Base-by-base conservation (phyloP, 257 asterid species). In the Nicotiana benthamiana region DNA sequence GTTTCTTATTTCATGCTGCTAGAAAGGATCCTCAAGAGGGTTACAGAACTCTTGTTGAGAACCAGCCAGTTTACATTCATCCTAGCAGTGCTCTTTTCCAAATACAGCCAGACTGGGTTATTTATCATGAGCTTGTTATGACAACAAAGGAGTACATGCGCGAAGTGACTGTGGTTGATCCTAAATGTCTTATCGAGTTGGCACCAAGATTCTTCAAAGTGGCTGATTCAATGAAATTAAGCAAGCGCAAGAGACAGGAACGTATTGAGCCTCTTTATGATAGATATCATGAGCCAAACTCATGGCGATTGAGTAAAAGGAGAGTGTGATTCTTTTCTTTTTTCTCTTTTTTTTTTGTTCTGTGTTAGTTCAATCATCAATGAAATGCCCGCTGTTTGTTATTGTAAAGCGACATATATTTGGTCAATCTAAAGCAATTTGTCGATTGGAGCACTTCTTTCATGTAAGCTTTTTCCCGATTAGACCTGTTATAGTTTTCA, bases 121-220 rank as follows among this genome's bases (percentile, higher is more conserved):
- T 93, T 46, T 92, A 95, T 86, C 98, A 95, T 40, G 99, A 95
- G 81, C 80, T 95, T 64, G 99, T 92, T 65, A 92, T 95, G 98
- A 95, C 98, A 11, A 95, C 97, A 18, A 95, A 95, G 86, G 98
- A 95, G 82, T 95, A 95, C 80, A 93, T 93, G 99, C 97, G 97
- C 8, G 98, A 95, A 88, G 98, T 93, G 9, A 88, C 98, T 2
- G 97, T 90, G 17, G 74, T 95, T 66, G 98, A 95, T 86, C 97
- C 98, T 3, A 91, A 95, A 87, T 95, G 99, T 98, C 95, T 93
- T 36, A 94, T 95, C 63, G 98, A 95, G 86, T 89, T 95, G 80
- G 98, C 98, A 46, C 99, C 99, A n/a, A 87, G 98, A 80, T 92
- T 92, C 88, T 93, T 93, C 89, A 93, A 94, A 86, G 95, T 89